A percentile compares a stretch with the other conserved stretches of the same genome.
Conservation (phyloP, 1,284 basidiomycete species). For the Trichosporon faecale region DNA sequence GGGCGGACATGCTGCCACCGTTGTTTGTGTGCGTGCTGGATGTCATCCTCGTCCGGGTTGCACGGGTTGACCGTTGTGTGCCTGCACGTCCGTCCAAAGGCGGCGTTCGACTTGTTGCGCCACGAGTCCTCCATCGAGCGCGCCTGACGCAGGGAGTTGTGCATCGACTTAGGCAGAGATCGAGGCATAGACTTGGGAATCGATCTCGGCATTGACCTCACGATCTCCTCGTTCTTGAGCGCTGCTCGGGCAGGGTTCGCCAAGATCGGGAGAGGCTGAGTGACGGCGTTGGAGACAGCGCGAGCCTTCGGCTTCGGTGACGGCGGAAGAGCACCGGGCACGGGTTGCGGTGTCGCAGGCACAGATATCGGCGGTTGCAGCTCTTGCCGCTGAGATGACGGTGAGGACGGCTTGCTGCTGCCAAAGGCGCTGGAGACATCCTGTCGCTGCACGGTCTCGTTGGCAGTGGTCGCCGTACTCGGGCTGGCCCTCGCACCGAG, state of each 20-base stretch:
- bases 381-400: not conserved
- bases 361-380: constrained; percentile 15
- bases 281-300: constrained; percentile 14
- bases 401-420: constrained; percentile 15
- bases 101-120: constrained; percentile 35
- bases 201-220: constrained; percentile 23
- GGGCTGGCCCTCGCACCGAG: constrained; percentile 38
- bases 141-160: constrained; percentile 21
- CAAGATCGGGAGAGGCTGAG: constrained; percentile 43
- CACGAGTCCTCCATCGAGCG: constrained; percentile 42
- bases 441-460: constrained; percentile 35
- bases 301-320: constrained; percentile 30
- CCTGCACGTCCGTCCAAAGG: constrained; percentile 35
- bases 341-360: constrained; percentile 26
- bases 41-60: constrained; percentile 34
- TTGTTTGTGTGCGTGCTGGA: constrained; percentile 60
- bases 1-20: constrained; percentile 88
- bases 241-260: constrained; percentile 20
- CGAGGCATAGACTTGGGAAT: constrained; percentile 20
- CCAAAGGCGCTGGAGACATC: constrained; percentile 31
- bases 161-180: constrained; percentile 20
- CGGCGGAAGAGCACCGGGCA: constrained; percentile 26
- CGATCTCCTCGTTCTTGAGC: constrained; percentile 29
- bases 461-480: constrained; percentile 39
- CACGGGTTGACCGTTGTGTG: constrained; percentile 51